Conservation (phyloP, 148 eudicot species). For the Mesembryanthemum crystallinum region DNA sequence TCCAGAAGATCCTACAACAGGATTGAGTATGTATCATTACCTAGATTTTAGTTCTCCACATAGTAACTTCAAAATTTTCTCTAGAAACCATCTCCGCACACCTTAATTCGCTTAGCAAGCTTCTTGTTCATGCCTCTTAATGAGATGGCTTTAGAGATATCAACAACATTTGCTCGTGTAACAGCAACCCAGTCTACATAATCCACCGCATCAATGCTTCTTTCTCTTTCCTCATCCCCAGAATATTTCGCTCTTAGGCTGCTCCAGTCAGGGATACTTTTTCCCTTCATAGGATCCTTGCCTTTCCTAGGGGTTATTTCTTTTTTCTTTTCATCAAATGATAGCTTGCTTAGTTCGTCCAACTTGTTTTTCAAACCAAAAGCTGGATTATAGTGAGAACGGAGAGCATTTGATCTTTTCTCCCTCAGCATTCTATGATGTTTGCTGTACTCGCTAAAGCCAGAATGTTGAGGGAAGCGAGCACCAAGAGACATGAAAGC, state of each 20-base stretch:
- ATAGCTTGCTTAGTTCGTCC: not conserved
- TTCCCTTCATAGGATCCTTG: conserved; percentile 3
- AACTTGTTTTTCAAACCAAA: not conserved
- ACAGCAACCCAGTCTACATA: conserved; percentile 43
- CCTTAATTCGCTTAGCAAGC: conserved; percentile 43
- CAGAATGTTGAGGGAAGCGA: conserved; percentile 26
- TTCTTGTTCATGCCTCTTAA: conserved; percentile 41
- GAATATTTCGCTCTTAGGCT: conserved; percentile 18
- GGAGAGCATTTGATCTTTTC: conserved; percentile 14
- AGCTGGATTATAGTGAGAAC: not conserved
- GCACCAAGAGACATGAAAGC: conserved; percentile 44
- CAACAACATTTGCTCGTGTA: conserved; percentile 25
- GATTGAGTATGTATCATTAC: not conserved
- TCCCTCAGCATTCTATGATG: conserved; percentile 25
- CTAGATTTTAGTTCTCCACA: not conserved
- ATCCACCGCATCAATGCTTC: conserved; percentile 24
- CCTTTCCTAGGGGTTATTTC: not conserved
- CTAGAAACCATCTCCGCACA: not conserved
- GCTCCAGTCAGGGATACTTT: conserved; percentile 21
- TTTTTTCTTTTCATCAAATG: not conserved
- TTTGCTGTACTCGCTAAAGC: conserved; percentile 11
- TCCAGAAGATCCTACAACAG: conserved; percentile 32
- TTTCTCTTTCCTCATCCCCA: conserved; percentile 1
- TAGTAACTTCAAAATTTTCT: no score
- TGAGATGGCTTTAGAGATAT: conserved; percentile 32